Base-by-base conservation (phyloP, 345 rosid genomes). In the Citrus trifoliata region DNA sequence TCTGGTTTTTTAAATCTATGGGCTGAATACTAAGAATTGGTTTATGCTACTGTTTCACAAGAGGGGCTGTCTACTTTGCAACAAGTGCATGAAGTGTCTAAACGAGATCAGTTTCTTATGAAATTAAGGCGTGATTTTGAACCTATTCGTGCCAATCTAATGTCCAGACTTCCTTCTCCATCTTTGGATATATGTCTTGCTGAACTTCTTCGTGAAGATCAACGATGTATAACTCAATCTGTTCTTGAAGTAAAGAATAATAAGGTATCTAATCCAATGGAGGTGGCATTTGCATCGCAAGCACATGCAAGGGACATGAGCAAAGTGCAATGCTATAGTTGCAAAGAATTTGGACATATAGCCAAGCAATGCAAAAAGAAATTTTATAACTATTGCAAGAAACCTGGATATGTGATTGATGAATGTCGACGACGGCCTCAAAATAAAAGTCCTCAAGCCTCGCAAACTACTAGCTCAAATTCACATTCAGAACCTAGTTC, bases 241-340 rank as follows among this genome's bases (percentile, higher is more conserved):
- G 13, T 32, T 9, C 32, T 64, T 30, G 19, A 30, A 13, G 42
- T 22, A 67, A 35, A 67, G 22, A 21, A n/a, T 1, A n/a, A 37
- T 3, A 0, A 35, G 0, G 30, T 21, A 5, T 67, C 71, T 4
- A 22, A 67, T 40, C 51, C 28, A 21, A 4, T 67, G 16, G 51
- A 67, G 27, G 53, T 67, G 3, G 53, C 51, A 10, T 67, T 16
- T 21, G 30, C 30, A 37, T 37, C 14, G 7, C 53, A 67, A 40
- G 18, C 27, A 37, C n/a, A 40, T 5, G 51, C 2, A 67, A 67
- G 75, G 14, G 61, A 53, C 10, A 55, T 71, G 75, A 27, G 42
- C 61, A 48, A 6, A 71, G n/a, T 30, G 13, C 21, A 78, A 9
- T 70, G 75, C 40, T 78, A 60, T 48, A 60, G 28, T 35, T 78